These are phyloP conservation scores for Eragrostis nindensis DNA, from an alignment of 176 grass and related monocot genomes.

Conservation along the genomic window DNA sequence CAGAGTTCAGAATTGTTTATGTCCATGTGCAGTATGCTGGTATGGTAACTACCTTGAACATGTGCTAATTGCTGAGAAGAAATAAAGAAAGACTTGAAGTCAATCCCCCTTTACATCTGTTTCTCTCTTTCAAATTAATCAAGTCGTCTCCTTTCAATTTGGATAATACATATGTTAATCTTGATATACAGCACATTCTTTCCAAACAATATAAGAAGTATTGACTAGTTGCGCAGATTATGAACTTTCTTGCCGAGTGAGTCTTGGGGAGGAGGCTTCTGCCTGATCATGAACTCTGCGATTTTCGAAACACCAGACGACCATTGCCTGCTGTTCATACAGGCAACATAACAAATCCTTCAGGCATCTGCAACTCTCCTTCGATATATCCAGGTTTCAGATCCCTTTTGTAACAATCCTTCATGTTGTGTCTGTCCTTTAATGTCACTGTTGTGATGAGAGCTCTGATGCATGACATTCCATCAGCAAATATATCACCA, in stretches of 20 bases:
- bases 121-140: not conserved
- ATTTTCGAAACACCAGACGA: not conserved
- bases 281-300: not conserved
- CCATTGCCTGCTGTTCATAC: not conserved
- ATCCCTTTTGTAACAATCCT: not conserved
- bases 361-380: not conserved
- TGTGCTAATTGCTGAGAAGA: not conserved
- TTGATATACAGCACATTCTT: not conserved
- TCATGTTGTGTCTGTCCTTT: constrained; percentile 18
- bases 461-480: constrained; percentile 29
- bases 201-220: too few relatives aligned
- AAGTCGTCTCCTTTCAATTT: not conserved
- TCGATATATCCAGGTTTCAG: not conserved
- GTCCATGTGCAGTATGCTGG: not conserved
- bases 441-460: not conserved
- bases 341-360: not conserved
- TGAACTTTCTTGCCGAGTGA: not conserved
- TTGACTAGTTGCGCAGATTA: not conserved
- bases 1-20: not conserved
- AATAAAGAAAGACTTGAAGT: not conserved
- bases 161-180: not conserved
- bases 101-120: not conserved
- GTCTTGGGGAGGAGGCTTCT: not conserved
- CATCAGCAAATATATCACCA: constrained; percentile 46
- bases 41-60: not conserved